These are phyloP conservation scores for Neopestalotiopsis clavispora DNA, from an alignment of 2,329 filamentous ascomycete genomes.

Conservation along the genomic window DNA sequence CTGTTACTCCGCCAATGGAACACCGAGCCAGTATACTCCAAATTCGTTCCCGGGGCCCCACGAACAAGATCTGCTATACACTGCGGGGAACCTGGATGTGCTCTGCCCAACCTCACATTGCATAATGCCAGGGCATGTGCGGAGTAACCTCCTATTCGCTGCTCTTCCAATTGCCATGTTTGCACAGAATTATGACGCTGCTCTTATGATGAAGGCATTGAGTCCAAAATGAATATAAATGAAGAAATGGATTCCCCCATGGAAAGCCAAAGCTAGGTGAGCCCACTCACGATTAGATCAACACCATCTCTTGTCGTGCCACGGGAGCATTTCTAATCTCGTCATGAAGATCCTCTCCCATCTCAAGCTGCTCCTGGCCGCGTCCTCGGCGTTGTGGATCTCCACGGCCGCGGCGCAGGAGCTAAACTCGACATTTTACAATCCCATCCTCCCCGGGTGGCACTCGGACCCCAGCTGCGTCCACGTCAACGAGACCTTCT, in stretches of 20 bases:
- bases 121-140: neutral
- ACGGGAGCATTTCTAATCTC: neutral
- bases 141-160: neutral
- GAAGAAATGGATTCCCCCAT: too few relatives aligned
- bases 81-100: neutral
- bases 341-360: neutral
- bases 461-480: slow-evolving; percentile 36
- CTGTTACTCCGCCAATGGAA: neutral
- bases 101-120: neutral
- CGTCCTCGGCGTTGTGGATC: neutral
- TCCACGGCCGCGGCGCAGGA: neutral
- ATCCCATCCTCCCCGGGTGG: slow-evolving; percentile 39
- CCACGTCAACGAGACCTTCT: slow-evolving; percentile 34
- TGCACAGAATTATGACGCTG: neutral
- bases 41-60: neutral
- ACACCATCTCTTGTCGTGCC: neutral
- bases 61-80: neutral
- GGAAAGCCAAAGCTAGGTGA: too few relatives aligned
- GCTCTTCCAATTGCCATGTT: neutral
- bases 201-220: neutral
- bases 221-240: neutral
- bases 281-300: too few relatives aligned
- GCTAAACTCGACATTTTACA: slow-evolving; percentile 21
- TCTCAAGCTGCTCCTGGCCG: neutral
- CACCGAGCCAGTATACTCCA: neutral